A percentile compares a stretch with the other conserved stretches of the same genome.
phyloP scores from a whole-genome alignment of 345 rosid genomes.

The Chamaenerion angustifolium region DNA sequence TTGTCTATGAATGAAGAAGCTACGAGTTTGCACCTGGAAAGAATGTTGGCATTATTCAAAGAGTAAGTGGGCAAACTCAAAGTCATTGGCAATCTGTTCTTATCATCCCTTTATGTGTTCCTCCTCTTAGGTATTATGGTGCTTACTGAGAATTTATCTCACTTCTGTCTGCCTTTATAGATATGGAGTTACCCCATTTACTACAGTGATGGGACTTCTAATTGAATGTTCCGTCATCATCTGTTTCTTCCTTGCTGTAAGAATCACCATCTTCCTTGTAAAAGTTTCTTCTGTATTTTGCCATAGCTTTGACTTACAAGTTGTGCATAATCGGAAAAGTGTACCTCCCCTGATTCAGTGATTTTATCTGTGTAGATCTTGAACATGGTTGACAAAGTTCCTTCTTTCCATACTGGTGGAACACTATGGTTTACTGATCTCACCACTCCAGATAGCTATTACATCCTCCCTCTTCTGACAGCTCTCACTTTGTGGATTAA shows the following conservation, averaged over 20 bases:
- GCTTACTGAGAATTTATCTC: not conserved
- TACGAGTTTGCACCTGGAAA: conserved; percentile 23
- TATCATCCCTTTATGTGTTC: not conserved
- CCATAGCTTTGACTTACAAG: not conserved
- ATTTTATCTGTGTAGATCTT: conserved; percentile 22
- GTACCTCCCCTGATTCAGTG: not conserved
- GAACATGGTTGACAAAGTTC: conserved; percentile 66
- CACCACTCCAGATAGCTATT: conserved; percentile 41
- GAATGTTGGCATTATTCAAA: conserved; percentile 25
- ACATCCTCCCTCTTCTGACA: conserved; percentile 44
- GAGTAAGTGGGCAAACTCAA: conserved; percentile 14
- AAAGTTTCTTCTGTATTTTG: too few relatives aligned
- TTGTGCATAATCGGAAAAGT: not conserved
- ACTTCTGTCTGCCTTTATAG: conserved; percentile 18
- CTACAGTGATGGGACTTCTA: conserved; percentile 48
- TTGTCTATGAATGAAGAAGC: conserved; percentile 27
- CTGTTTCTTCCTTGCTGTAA: conserved; percentile 59
- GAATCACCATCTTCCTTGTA: not conserved
- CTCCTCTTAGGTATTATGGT: not conserved
- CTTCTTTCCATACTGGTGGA: conserved; percentile 60
- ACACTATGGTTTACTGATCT: conserved; percentile 56
- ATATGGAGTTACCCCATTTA: conserved; percentile 47
- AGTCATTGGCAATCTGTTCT: conserved; percentile 1
- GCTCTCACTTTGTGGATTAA: conserved; percentile 36
- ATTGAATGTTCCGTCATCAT: conserved; percentile 58